Conservation (phyloP, 345 rosid genomes). For the Capsella bursapastoris region DNA sequence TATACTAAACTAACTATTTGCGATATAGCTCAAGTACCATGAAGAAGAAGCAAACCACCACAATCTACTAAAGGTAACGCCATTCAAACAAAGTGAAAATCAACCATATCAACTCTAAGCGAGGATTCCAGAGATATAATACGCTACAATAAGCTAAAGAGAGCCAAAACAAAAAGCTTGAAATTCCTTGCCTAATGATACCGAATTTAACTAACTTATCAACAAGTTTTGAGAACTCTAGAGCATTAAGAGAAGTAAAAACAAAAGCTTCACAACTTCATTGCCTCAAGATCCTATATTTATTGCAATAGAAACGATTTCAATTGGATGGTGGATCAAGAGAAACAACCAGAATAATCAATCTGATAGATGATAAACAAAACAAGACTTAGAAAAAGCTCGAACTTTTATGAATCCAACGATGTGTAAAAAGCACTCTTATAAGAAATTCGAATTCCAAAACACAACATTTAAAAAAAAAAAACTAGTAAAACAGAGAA, state of each 20-base stretch:
- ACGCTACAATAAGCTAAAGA: neutral
- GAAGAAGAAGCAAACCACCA: too few species aligned
- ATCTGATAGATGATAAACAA: slow-evolving; percentile 14
- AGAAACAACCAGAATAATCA: neutral
- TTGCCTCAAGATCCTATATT: neutral
- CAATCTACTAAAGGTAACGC: neutral
- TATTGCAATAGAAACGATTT: slow-evolving; percentile 1
- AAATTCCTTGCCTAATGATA: neutral
- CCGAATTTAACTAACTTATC: neutral
- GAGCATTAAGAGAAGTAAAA: neutral
- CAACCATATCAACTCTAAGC: neutral
- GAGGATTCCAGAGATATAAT: neutral
- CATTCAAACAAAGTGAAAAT: neutral
- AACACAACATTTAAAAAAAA: slow-evolving; percentile 7
- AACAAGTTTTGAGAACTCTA: neutral
- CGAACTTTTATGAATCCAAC: slow-evolving; percentile 24
- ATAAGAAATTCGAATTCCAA: slow-evolving; percentile 19
- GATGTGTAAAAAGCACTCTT: slow-evolving; percentile 18
- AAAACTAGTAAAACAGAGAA: neutral
- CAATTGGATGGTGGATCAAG: neutral
- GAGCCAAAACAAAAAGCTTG: neutral
- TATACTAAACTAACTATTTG: neutral
- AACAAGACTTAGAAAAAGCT: neutral
- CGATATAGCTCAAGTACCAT: too few species aligned
- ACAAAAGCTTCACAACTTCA: slow-evolving; percentile 3